Evolutionary conservation across 371 early-diverging fungal genomes (phyloP), one percentile per base, ranked within the genome.

Genomic region (Actinomucor elegans): DNA sequence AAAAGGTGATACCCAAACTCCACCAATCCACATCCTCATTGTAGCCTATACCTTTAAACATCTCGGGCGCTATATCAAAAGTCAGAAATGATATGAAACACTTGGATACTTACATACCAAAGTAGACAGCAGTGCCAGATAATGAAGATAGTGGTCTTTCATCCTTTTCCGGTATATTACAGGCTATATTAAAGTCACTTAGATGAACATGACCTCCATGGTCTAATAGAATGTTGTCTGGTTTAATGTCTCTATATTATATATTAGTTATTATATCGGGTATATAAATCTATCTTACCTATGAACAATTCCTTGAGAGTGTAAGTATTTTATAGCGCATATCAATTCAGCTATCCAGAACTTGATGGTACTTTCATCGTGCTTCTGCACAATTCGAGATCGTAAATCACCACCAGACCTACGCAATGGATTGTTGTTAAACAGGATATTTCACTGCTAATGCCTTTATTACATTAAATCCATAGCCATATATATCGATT

Each of bases 391-490:
- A 21, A 89, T 51, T 61, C 90, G 89, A 54, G 83, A 89, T n/a
- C 89, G 75, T 42, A 92, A 58, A 64, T 92, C 93, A 6, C 91
- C 91, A 27, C 89, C 91, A 51, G 83, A 72, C 86, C 83, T 81
- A 57, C 34, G 11, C 23, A 33, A 23, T 34, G 9, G n/a, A n/a
- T n/a, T n/a, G n/a, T n/a, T n/a, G n/a, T n/a, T n/a, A n/a, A n/a
- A n/a, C n/a, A n/a, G n/a, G n/a, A n/a, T n/a, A n/a, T n/a, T n/a
- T n/a, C n/a, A n/a, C n/a, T n/a, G n/a, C n/a, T n/a, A n/a, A n/a
- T n/a, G n/a, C n/a, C n/a, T n/a, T n/a, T n/a, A n/a, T n/a, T n/a
- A 79, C 89, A 90, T 89, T 38, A 89, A 73, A 61, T 92, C 91
- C 68, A 91, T 72, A 14, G 87, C 88, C 91, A 93, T 90, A 63